These are phyloP conservation scores for Strobilomyces confusus DNA, from an alignment of 768 basidiomycete species.

Conservation along the genomic window DNA sequence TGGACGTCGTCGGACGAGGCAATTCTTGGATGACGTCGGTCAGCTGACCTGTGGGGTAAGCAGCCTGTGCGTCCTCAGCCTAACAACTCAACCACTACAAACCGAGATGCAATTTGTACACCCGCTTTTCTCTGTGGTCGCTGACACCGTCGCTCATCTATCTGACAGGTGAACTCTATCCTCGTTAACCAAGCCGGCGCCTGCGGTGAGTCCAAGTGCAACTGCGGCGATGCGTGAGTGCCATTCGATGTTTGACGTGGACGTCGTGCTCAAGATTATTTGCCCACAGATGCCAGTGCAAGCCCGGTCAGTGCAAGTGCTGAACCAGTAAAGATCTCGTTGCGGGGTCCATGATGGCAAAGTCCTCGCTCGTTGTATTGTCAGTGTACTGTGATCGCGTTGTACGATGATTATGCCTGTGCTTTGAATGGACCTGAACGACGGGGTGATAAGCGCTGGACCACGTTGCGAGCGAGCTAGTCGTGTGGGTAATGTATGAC, in stretches of 20 bases:
- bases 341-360: not conserved
- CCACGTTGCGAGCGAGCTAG: not conserved
- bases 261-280: not conserved
- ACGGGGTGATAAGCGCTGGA: not conserved
- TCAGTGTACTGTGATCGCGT: not conserved
- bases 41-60: not conserved
- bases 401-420: not conserved
- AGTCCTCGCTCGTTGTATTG: too few relatives aligned
- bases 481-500: not conserved
- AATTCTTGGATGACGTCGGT: not conserved
- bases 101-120: constrained; percentile 17
- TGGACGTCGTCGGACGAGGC: not conserved
- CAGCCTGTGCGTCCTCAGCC: not conserved
- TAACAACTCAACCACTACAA: not conserved
- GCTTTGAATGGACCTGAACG: not conserved
- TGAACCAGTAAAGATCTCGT: constrained; percentile 8
- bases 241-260: not conserved
- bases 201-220: too few relatives aligned
- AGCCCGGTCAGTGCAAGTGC: too few relatives aligned
- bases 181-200: constrained; percentile 20
- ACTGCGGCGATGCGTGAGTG: too few relatives aligned
- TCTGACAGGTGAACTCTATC: constrained; percentile 5
- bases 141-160: not conserved
- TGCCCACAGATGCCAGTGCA: too few relatives aligned
- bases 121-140: not conserved